These are phyloP conservation scores for Simmondsia chinensis DNA, from an alignment of 148 eudicot species.

Conservation along the genomic window DNA sequence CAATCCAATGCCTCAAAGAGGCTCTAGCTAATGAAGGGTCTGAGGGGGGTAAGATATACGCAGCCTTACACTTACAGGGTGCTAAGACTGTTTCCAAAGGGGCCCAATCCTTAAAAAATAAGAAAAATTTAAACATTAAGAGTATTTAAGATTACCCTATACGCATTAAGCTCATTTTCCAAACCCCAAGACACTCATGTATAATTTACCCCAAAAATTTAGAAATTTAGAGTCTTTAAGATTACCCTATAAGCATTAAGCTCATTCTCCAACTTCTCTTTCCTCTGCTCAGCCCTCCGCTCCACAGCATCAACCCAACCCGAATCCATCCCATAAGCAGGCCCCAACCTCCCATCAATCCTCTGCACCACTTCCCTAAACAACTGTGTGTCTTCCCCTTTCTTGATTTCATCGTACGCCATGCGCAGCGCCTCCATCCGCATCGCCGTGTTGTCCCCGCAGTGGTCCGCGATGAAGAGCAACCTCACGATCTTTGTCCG, in stretches of 20 bases:
- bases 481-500: conserved; percentile 76
- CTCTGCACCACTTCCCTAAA: conserved; percentile 54
- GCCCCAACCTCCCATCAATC: conserved; percentile 59
- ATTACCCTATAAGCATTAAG: conserved; percentile 90
- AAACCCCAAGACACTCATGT: no score
- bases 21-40: no score
- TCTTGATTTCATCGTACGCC: conserved; percentile 87
- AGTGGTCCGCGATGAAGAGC: conserved; percentile 61
- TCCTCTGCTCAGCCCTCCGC: conserved; percentile 59
- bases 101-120: no score
- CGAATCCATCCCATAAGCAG: conserved; percentile 34
- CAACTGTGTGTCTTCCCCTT: conserved; percentile 68
- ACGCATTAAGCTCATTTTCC: no score
- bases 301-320: conserved; percentile 67
- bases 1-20: no score
- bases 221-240: no score
- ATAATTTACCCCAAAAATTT: no score
- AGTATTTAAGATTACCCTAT: no score
- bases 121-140: no score
- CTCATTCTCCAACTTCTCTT: conserved; percentile 83
- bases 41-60: no score
- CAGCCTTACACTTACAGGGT: no score
- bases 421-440: conserved; percentile 66
- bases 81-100: no score
- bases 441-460: conserved; percentile 32